Evolutionary conservation across 306 rosid species (phyloP), one percentile per base, ranked within the genome.

Genomic region (Ochetophila trinervis): DNA sequence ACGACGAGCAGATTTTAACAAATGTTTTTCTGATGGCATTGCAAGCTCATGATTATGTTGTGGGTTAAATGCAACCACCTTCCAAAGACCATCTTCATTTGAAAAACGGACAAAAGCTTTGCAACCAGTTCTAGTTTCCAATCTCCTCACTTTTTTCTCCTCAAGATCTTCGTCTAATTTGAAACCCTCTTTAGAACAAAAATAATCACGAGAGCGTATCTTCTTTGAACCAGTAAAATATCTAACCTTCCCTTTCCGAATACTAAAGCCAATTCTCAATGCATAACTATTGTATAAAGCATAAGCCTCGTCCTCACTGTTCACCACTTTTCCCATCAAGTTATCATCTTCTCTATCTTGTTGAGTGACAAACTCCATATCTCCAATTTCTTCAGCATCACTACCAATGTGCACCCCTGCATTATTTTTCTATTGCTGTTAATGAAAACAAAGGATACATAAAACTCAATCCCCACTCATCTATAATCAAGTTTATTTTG

Each of bases 51-150:
- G 18, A 63, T n/a, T 24, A 50, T 48, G 51, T 42, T n/a, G 16
- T 48, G 57, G 51, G 4, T 40, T 40, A 40, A 40, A 40, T 40
- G 45, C 45, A 9, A 40, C 45, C 45, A 63, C 57, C 51, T 34
- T 49, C 32, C 30, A 49, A 23, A 30, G 6, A 57, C 23, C 62
- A 17, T 40, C 52, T 37, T 60, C 35, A 37, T 23, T 6, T 37
- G 53, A 12, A 21, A 60, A 60, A 3, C 21, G n/a, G 20, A 63
- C 49, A 11, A 19, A 44, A 5, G 27, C 57, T 48, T 49, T 23
- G 68, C 68, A 63, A 30, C 57, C 30, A 30, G 47, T 63, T 27
- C 68, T 49, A 45, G 57, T 63, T 0, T 48, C 47, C n/a, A 30
- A 12, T 4, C 22, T 44, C 2, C 11, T 49, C 23, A 3, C 14